These are phyloP conservation scores for Naganishia albida DNA, from an alignment of 1,284 basidiomycete species.

Conservation along the genomic window DNA sequence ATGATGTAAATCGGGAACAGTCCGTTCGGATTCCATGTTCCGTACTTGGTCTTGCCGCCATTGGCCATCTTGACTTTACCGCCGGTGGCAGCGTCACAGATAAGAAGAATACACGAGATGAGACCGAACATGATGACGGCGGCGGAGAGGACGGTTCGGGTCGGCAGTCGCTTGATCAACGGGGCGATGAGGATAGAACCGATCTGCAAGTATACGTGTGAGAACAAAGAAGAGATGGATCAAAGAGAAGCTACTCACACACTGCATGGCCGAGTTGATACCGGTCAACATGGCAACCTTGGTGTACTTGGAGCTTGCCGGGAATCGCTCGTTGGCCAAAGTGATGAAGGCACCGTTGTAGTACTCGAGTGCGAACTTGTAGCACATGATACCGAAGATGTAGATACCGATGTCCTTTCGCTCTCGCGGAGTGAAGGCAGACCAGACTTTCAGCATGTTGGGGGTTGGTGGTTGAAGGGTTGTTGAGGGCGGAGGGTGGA, in stretches of 20 bases:
- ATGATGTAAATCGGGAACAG: constrained; percentile 46
- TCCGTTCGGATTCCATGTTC: constrained; percentile 46
- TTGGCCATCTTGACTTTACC: constrained; percentile 42
- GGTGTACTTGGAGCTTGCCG: constrained; percentile 32
- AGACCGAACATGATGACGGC: constrained; percentile 49
- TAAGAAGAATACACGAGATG: constrained; percentile 47
- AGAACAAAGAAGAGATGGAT: background rate
- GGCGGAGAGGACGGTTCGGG: constrained; percentile 46
- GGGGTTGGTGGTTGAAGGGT: background rate
- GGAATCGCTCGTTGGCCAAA: constrained; percentile 38
- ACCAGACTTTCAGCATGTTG: constrained; percentile 24
- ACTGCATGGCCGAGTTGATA: constrained; percentile 37
- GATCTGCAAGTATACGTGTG: constrained; percentile 13
- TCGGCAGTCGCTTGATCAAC: constrained; percentile 50
- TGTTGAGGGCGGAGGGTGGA: background rate
- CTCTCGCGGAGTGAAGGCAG: constrained; percentile 31
- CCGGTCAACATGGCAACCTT: constrained; percentile 36
- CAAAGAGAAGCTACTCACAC: constrained; percentile 19
- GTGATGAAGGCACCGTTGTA: constrained; percentile 38
- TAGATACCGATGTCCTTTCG: constrained; percentile 35
- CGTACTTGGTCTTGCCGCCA: constrained; percentile 45
- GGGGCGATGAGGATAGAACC: constrained; percentile 40
- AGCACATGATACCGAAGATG: constrained; percentile 37
- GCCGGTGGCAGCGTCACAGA: constrained; percentile 50
- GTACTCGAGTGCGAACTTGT: constrained; percentile 38